phyloP scores from a whole-genome alignment of 441 rosid genomes.

The Breynia disticha region DNA sequence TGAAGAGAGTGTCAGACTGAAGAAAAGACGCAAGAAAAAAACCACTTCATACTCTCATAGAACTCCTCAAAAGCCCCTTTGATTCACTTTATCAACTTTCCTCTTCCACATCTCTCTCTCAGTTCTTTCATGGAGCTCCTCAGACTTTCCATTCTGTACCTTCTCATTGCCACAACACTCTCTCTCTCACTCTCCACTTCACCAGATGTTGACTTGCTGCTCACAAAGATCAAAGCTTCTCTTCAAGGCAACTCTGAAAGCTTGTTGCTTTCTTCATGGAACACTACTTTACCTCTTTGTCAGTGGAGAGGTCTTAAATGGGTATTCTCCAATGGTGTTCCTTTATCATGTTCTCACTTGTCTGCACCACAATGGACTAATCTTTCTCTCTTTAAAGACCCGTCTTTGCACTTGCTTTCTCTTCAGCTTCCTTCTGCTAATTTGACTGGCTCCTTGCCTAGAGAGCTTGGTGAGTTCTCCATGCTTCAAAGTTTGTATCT shows the following conservation, averaged over 20 bases:
- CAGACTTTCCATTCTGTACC: not conserved
- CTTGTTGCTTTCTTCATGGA: conserved; percentile 82
- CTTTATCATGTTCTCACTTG: conserved; percentile 47
- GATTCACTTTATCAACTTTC: too few relatives aligned
- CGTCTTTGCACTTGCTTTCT: conserved; percentile 66
- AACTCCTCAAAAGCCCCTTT: too few relatives aligned
- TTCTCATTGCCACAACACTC: not conserved
- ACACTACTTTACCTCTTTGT: conserved; percentile 72
- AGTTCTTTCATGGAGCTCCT: not conserved
- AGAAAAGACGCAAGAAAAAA: too few relatives aligned
- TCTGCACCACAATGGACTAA: conserved; percentile 71
- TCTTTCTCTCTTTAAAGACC: conserved; percentile 54
- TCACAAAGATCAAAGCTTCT: conserved; percentile 59
- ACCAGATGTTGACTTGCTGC: conserved; percentile 62
- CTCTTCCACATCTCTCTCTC: not conserved
- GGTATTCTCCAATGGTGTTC: conserved; percentile 63
- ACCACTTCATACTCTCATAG: too few relatives aligned
- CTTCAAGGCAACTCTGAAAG: conserved; percentile 70
- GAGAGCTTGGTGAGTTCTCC: conserved; percentile 83
- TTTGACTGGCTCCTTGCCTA: conserved; percentile 80
- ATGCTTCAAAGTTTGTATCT: conserved; percentile 76
- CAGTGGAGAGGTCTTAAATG: conserved; percentile 98
- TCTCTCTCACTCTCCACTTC: conserved; percentile 28
- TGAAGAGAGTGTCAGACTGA: too few relatives aligned
- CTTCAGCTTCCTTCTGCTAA: conserved; percentile 97